A percentile compares a stretch with the other conserved stretches of the same genome.
Evolutionary conservation across 148 eudicot genomes (phyloP).

Genomic region (Vaccinium vitisidaea): DNA sequence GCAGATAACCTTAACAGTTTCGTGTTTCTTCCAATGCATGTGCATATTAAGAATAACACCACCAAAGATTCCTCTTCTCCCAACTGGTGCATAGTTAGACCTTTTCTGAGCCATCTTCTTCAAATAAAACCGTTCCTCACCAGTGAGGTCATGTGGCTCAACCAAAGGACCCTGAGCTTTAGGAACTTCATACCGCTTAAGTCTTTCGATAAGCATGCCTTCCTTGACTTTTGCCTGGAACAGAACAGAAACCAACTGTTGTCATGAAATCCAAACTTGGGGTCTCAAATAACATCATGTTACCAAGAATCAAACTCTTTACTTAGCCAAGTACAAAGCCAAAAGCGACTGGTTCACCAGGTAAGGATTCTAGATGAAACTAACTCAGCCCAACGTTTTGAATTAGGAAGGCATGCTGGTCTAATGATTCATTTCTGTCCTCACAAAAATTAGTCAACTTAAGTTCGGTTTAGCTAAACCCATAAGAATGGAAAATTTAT

Average conservation of each 20-base stretch:
- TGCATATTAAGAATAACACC: conserved; percentile 98
- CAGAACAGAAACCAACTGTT: background rate
- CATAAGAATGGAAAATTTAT: background rate
- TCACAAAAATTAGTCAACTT: background rate
- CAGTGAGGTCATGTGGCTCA: conserved; percentile 65
- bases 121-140: conserved; percentile 83
- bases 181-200: conserved; percentile 76
- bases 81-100: conserved; percentile 89
- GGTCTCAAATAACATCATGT: background rate
- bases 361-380: background rate
- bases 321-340: background rate
- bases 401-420: background rate
- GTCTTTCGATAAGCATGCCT: conserved; percentile 67
- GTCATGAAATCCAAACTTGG: background rate
- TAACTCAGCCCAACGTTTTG: background rate
- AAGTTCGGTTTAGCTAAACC: background rate
- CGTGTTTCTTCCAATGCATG: conserved; percentile 98
- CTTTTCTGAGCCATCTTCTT: conserved; percentile 94
- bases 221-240: conserved; percentile 85
- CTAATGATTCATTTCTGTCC: background rate
- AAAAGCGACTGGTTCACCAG: background rate
- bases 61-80: conserved; percentile 90
- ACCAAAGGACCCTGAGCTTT: conserved; percentile 76
- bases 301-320: background rate
- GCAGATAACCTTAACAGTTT: conserved; percentile 86